Evolutionary conservation across 1,284 basidiomycete genomes (phyloP), one percentile per base, ranked within the genome.

Genomic region (Schizophyllum commune): DNA sequence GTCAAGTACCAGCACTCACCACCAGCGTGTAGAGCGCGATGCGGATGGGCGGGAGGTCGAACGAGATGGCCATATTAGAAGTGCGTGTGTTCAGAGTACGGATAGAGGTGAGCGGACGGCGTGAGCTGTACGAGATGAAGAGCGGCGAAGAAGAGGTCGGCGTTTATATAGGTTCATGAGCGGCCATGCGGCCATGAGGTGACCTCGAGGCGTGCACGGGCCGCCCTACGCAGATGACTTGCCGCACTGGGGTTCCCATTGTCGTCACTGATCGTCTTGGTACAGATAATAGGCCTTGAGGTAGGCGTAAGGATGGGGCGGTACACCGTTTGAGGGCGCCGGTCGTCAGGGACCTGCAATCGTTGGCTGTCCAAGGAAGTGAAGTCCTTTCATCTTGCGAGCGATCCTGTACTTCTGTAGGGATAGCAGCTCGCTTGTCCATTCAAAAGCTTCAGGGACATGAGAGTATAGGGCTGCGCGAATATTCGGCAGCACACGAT

Each of bases 31-130:
- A 74, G 15, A 74, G 62, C 51, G 64, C 71, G 58, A 74, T 71
- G 55, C 75, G 71, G 20, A 75, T 33, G 57, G 70, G 66, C 2
- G 74, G 72, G 33, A 76, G 64, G 62, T 75, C 70, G 64, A 75
- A 70, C 58, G 66, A 27, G 27, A 27, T 47, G 17, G 39, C 39
- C 39, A 47, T 47, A 47, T 47, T 47, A 47, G 27, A 27, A 27
- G 39, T 17, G 39, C 39, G 39, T 47, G 39, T 13, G 39, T 47
- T 47, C 17, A 47, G 39, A 47, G 39, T 13, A 47, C 17, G 17
- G 39, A 47, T 47, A 17, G 39, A 47, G 39, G 39, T 47, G 39
- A 47, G 39, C 39, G 17, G 39, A 47, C 17, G 39, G 39, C 17
- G 39, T 47, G 39, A 47, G 39, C 13, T 11, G 39, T 47, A 47